Base-by-base conservation (phyloP, 305 asterid genomes). In the Fraxinus paxiana region DNA sequence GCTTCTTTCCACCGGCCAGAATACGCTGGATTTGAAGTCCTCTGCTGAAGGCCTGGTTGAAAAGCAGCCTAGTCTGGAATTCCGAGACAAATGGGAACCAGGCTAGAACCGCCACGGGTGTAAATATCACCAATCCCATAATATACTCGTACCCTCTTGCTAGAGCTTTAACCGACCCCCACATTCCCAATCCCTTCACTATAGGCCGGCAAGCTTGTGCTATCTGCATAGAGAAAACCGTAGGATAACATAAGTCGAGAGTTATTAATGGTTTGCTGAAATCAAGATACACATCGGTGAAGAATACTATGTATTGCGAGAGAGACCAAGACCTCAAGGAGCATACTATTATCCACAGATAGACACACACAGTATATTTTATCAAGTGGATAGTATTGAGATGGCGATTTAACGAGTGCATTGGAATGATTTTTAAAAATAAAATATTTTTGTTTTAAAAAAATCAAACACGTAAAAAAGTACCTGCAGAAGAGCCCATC, bases 401-500 rank as follows among this genome's bases (percentile, higher is more conserved):
- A 51, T 46, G 35, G 35, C 37, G 2, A 65, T 65, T 65, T 28
- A 65, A 12, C 17, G 2, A 28, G 63, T 5, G 17, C 31, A 30
- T 13, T 9, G 73, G 73, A 65, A 65, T 65, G 73, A 26, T 65
- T 65, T 65, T 6, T 24, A 26, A 26, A 65, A 26, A 8, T 18
- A 30, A 65, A 10, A 26, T 24, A 65, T 26, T 65, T 65, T 3
- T 26, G 73, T 26, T 26, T 2, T 3, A 61, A 65, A 12, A 61
- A 24, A 17, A 63, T 28, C 0, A 31, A 70, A 31, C 15, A 70
- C 7, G 75, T 15, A 17, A 33, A 31, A 30, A 15, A 0, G 43
- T 18, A 92, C 97, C 97, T 75, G 93, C 43, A 96, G 89, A 78
- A 96, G 90, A 81, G 97, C 97, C 98, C 99, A 96, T 79, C 98